These are phyloP conservation scores for Pseudocercospora macadamiae DNA, from an alignment of 2,329 filamentous ascomycete species.

Conservation along the genomic window DNA sequence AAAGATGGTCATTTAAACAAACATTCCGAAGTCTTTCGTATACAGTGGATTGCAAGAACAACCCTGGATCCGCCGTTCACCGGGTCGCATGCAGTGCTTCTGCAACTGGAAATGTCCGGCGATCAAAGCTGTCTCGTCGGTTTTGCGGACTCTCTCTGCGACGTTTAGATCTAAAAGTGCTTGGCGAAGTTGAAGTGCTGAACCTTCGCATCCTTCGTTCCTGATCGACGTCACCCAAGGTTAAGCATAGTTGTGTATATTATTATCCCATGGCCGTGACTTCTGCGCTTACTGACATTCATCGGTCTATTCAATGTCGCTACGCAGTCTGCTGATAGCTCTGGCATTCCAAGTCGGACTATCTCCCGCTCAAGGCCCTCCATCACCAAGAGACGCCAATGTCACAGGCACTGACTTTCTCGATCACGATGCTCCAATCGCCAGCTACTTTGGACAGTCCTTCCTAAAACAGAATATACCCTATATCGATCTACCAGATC, in stretches of 20 bases:
- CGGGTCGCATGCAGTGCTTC: too few relatives aligned
- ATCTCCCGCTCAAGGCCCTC: background rate
- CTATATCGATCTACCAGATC: slow-evolving; percentile 48
- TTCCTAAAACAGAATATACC: slow-evolving; percentile 47
- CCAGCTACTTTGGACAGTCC: slow-evolving; percentile 27
- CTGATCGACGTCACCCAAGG: background rate
- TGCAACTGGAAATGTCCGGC: too few relatives aligned
- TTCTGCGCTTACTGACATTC: background rate
- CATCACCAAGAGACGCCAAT: background rate
- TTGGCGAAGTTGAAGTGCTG: too few relatives aligned
- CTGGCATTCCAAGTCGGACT: background rate
- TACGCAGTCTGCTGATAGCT: background rate
- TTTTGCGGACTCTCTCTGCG: too few relatives aligned
- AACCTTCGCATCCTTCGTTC: background rate
- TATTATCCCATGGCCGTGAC: background rate
- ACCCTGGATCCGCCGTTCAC: too few relatives aligned
- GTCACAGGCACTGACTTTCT: slow-evolving; percentile 22
- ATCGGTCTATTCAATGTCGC: background rate
- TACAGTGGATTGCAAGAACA: too few relatives aligned
- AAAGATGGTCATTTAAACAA: too few relatives aligned
- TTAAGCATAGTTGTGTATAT: background rate
- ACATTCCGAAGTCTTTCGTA: background rate
- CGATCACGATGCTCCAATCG: slow-evolving; percentile 25
- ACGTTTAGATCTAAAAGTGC: background rate
- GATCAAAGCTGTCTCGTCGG: too few relatives aligned